Percentiles rank a stretch among this genome's conserved stretches.
Evolutionary conservation across 805 yeast species (phyloP).

Genomic region (Lachancea lanzarotensis): DNA sequence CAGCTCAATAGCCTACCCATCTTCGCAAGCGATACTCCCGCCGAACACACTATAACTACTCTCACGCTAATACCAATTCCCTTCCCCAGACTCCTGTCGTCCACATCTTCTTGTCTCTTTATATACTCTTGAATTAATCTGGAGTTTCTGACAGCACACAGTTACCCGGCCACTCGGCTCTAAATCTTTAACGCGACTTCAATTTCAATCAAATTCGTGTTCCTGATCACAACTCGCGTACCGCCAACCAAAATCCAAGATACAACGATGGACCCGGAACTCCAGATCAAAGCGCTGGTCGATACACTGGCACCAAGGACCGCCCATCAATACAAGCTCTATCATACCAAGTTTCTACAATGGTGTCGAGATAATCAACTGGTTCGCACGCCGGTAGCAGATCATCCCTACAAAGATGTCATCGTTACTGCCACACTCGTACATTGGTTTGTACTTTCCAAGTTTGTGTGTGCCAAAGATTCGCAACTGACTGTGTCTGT

Average conservation of each 20-base stretch:
- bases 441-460: conserved; percentile 20
- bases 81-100: no score
- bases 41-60: no score
- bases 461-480: conserved; percentile 3
- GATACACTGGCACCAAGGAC: conserved; percentile 24
- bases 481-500: conserved; percentile 14
- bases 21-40: no score
- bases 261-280: conserved; percentile 6
- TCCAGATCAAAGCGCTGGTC: conserved; percentile 15
- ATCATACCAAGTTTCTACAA: conserved; percentile 22
- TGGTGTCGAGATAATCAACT: conserved; percentile 22
- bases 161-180: not conserved
- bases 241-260: not conserved
- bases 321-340: conserved; percentile 26
- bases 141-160: not conserved
- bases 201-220: not conserved
- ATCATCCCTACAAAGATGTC: conserved; percentile 14
- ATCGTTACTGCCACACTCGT: conserved; percentile 22
- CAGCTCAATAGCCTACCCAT: no score
- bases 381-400: conserved; percentile 3
- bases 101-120: no score
- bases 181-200: not conserved
- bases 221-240: not conserved
- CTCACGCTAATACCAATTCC: no score
- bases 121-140: not conserved